Conservation (phyloP, 2,329 filamentous ascomycete genomes). For the Trichoderma brevicompactum region DNA sequence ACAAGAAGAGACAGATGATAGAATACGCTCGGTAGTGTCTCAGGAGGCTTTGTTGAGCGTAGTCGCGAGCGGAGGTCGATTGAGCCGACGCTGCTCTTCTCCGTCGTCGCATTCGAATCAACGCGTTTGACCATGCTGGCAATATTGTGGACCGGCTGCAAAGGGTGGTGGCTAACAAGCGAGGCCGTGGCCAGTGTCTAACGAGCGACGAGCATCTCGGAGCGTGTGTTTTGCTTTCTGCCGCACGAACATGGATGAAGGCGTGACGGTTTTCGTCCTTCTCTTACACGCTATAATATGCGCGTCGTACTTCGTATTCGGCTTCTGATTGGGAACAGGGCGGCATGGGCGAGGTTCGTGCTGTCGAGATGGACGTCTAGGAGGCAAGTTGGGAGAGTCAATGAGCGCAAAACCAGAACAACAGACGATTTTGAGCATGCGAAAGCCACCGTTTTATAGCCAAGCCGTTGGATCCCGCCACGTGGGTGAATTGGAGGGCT, state of each 20-base stretch:
- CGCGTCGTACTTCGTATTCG: slow-evolving; percentile 4
- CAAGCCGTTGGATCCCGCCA: slow-evolving; percentile 19
- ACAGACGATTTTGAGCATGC: background rate
- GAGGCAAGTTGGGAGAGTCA: background rate
- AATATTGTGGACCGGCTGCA: background rate
- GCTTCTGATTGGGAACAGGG: background rate
- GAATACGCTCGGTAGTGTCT: background rate
- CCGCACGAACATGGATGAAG: slow-evolving; percentile 4
- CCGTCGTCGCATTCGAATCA: too few relatives aligned
- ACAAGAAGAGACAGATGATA: background rate
- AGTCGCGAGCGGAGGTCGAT: background rate
- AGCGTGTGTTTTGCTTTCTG: slow-evolving; percentile 7
- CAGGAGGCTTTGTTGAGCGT: background rate
- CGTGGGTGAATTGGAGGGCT: slow-evolving; percentile 2
- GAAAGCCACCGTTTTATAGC: slow-evolving; percentile 18
- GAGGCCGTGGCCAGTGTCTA: background rate
- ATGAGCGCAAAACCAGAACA: background rate
- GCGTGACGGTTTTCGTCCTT: background rate
- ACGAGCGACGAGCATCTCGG: slow-evolving; percentile 9
- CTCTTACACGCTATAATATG: slow-evolving; percentile 11
- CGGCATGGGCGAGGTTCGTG: background rate
- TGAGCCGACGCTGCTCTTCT: background rate
- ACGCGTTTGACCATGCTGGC: background rate
- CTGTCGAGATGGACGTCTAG: background rate
- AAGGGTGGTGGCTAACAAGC: background rate